Conservation (phyloP, 164 flowering plant species). For the Liriodendron chinense region DNA sequence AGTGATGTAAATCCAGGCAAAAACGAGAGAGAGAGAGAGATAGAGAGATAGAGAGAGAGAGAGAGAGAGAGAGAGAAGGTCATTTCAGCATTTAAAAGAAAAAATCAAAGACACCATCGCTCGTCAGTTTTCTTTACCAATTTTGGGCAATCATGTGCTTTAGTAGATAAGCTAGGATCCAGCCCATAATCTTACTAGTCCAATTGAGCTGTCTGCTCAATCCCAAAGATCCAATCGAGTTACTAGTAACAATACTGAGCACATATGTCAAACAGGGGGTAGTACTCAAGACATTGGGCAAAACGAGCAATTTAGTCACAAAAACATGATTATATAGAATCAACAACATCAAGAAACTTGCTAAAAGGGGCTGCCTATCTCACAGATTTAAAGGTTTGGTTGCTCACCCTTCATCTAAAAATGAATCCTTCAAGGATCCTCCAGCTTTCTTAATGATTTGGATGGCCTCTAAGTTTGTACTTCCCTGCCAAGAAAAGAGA, state of each 20-base stretch:
- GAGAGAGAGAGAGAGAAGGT: no score
- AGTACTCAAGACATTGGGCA: background rate
- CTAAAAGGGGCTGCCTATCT: background rate
- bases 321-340: background rate
- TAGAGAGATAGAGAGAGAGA: no score
- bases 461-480: conserved; percentile 91
- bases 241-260: background rate
- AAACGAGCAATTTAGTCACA: background rate
- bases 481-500: conserved; percentile 54
- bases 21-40: no score
- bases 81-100: background rate
- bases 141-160: no score
- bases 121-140: no score
- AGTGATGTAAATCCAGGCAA: no score
- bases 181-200: no score
- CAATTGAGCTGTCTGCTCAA: no score
- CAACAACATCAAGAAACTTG: background rate
- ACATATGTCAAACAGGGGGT: background rate
- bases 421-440: conserved; percentile 89
- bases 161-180: no score
- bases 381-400: background rate
- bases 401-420: conserved; percentile 91
- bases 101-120: no score
- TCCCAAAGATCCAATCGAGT: background rate
- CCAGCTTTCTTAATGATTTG: conserved; percentile 99